Base-by-base conservation (phyloP, 202 grass and related monocot species). In the Dendrocalamus latiflorus region DNA sequence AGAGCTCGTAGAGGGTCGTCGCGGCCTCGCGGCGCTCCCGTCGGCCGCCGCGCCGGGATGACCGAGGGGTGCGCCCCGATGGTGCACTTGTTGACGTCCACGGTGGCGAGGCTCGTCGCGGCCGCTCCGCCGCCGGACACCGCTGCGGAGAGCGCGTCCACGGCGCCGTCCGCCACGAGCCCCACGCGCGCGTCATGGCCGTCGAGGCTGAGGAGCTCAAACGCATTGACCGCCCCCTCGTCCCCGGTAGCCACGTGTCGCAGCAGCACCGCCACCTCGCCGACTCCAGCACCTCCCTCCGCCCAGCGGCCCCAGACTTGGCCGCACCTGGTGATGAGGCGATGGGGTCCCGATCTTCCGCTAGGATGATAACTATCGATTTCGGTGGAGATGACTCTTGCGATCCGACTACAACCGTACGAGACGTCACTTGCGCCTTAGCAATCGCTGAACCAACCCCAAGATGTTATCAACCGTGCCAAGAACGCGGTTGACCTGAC, bases 61-160 rank as follows among this genome's bases (percentile, higher is more conserved):
- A 82, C 91, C 0, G 80, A 72, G 0, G 85, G 85, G 83, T 94
- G 89, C 11, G 94, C 87, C 30, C 89, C 94, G 66, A 97, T 92
- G 55, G 91, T 90, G 79, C 91, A 97, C 89, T 97, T 97, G 83
- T 97, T 97, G 67, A 97, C 94, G 54, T 90, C 94, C 2, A 97
- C 91, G 13, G 81, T 91, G 25, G 94, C 91, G 16, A 97, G 87
- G 83, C 94, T 97, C 25, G 94, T 97, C n/a, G 93, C 88, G 18
- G 70, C 85, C 3, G 85, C 33, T 51, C 78, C 84, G 70, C 81
- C 84, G 4, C 49, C 59, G 9, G 77, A 73, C 34, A 93, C 43
- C 2, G 91, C 91, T 1, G 89, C 69, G 51, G 81, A 86, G 18
- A 97, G 85, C 28, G 89, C 81, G 83, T 97, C 95, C 13, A 97